Base-by-base conservation (phyloP, 768 basidiomycete genomes). In the Tulasnella sp. region DNA sequence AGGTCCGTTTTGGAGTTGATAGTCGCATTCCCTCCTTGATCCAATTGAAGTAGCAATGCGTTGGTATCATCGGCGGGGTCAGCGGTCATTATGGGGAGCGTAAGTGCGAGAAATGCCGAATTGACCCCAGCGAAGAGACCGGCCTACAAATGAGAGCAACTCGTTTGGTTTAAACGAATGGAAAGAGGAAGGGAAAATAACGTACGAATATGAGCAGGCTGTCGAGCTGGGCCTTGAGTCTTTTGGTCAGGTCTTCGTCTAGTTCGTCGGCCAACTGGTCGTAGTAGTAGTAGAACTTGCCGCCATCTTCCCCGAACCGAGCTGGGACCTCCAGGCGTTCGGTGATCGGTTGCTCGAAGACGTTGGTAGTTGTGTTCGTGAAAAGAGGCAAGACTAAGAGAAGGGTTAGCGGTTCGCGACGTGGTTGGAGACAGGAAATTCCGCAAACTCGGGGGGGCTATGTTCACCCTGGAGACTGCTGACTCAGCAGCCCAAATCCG, bases 41-140 rank as follows among this genome's bases (percentile, higher is more conserved):
- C 64, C 64, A 69, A 69, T 69, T 69, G 64, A 3, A 69, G 7
- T 6, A 69, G 12, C 14, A 69, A 37, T 69, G 64, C 64, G 20
- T 69, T 69, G 28, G 64, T 69, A 37, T 69, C 64, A 28, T 69
- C 34, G 18, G 64, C 64, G 28, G 64, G 64, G 64, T 69, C 64
- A 34, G 64, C 64, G 34, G 31, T 69, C 64, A 69, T 69, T 31
- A 69, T 69, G 28, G 64, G 64, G 16, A 69, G 64, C 2, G 64
- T 69, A 31, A 69, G 64, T 11, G 64, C 64, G 28, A 69, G 64
- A 37, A 69, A 69, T 69, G 64, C 64, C 18, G 64, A 69, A 37
- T 69, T 69, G 31, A 69, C 64, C 28, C 64, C 64, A 9, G 64
- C 64, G 28, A 69, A 69, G 64, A 69, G 64, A 69, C 64, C 64